Evolutionary conservation across 176 grass and related monocot species (phyloP), one percentile per base, ranked within the genome.

Genomic region (Phoenix dactylifera): DNA sequence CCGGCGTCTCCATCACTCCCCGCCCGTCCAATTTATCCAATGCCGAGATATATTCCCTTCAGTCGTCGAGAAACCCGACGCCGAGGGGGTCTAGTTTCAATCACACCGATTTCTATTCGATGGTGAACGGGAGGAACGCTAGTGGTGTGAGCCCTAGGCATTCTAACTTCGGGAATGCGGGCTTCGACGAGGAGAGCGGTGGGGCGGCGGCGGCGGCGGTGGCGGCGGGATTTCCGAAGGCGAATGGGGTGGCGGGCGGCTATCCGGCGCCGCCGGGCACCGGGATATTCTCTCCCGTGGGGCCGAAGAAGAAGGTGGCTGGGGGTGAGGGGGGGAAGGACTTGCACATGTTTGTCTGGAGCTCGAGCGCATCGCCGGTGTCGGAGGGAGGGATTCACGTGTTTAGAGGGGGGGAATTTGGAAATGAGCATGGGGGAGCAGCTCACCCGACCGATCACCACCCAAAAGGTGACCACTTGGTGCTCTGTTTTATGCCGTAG

Each of bases 31-130:
- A 95, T 68, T 64, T 95, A 20, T 95, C 89, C 51, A 86, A 86
- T 24, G 89, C 86, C 0, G 89, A 95, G 81, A 95, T 95, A 1
- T 95, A 95, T 78, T 95, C 89, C 18, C 72, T 95, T 26, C 89
- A 88, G 74, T 95, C 90, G 5, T 95, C 90, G 18, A 62, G 90
- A n/a, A 95, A 95, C 63, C 90, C 90, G 0, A 95, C 90, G 49
- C 83, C 88, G 24, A 18, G 88, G 4, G 88, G 88, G 4, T 93
- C 88, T 15, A 93, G 88, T 54, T 93, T 87, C 62, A 92, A 95
- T 69, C 90, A 95, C 67, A 71, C 86, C 1, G 90, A 95, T 19
- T 95, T 95, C 83, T 90, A 86, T 77, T 83, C 88, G 19, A 86
- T 89, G 74, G 86, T 79, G 26, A 70, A 79, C 1, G 79, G 54